These are phyloP conservation scores for Laburnicola sp. DNA, from an alignment of 2,329 filamentous ascomycete species.

Conservation along the genomic window DNA sequence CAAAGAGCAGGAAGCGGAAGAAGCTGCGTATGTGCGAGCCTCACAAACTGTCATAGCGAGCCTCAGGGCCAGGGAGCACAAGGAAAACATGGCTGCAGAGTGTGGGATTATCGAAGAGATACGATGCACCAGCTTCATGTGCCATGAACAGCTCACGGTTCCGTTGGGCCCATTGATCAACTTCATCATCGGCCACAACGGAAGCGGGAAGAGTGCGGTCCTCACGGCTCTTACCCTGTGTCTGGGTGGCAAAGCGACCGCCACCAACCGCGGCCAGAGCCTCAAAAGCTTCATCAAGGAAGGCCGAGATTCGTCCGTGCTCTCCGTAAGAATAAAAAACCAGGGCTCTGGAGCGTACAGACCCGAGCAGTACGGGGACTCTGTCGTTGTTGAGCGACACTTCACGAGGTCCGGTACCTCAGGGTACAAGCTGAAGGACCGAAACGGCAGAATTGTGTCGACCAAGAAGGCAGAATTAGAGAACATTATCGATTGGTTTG, in stretches of 20 bases:
- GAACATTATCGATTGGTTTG: slow-evolving; percentile 90
- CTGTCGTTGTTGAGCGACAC: slow-evolving; percentile 87
- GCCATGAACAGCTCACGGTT: slow-evolving; percentile 79
- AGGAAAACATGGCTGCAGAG: slow-evolving; percentile 70
- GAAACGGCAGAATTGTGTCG: slow-evolving; percentile 70
- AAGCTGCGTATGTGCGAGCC: slow-evolving; percentile 29
- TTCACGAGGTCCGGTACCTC: slow-evolving; percentile 76
- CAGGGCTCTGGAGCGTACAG: slow-evolving; percentile 82
- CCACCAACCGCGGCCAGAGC: slow-evolving; percentile 88
- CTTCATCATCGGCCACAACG: slow-evolving; percentile 97
- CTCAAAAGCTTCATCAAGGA: slow-evolving; percentile 91
- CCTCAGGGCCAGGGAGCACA: slow-evolving; percentile 23
- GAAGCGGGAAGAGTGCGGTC: slow-evolving; percentile 95
- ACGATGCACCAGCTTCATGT: slow-evolving; percentile 94
- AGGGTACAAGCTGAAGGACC: slow-evolving; percentile 84
- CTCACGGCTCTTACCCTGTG: slow-evolving; percentile 91
- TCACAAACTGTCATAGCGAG: slow-evolving; percentile 37
- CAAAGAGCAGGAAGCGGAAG: slow-evolving; percentile 11
- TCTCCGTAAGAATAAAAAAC: slow-evolving; percentile 90
- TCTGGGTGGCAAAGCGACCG: slow-evolving; percentile 89
- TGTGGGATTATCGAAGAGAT: slow-evolving; percentile 88
- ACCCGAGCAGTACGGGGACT: slow-evolving; percentile 77
- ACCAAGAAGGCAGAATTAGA: slow-evolving; percentile 85
- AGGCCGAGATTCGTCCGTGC: slow-evolving; percentile 69
- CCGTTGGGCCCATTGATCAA: slow-evolving; percentile 93